A percentile compares a stretch with the other conserved stretches of the same genome.
Conservation (phyloP, 768 basidiomycete species). For the Chlorophyllum brunneum region DNA sequence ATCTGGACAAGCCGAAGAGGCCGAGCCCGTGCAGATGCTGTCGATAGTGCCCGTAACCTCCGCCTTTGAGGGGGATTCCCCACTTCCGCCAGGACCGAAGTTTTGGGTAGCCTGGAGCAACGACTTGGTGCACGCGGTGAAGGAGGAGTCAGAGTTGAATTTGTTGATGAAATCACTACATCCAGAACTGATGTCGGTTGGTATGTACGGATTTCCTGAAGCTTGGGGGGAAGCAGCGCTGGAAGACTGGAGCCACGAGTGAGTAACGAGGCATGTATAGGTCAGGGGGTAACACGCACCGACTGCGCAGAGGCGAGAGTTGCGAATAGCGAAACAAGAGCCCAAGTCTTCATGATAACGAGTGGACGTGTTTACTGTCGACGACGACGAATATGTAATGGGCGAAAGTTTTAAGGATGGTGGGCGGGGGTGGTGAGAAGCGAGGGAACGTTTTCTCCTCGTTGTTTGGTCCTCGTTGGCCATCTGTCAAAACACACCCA, state of each 20-base stretch:
- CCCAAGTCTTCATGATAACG: slow-evolving; percentile 50
- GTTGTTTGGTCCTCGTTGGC: slow-evolving; percentile 17
- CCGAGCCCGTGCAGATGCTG: slow-evolving; percentile 48
- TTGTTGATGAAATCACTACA: slow-evolving; percentile 57
- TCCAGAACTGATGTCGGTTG: slow-evolving; percentile 50
- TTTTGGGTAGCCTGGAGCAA: slow-evolving; percentile 56
- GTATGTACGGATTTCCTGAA: slow-evolving; percentile 53
- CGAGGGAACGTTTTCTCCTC: slow-evolving; percentile 15
- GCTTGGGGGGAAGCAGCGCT: slow-evolving; percentile 22
- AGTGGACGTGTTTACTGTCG: slow-evolving; percentile 43
- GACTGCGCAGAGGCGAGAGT: slow-evolving; percentile 49
- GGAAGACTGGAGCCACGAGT: slow-evolving; percentile 16
- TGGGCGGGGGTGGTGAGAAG: slow-evolving; percentile 17
- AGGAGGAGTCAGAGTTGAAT: slow-evolving; percentile 57
- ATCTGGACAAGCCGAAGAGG: slow-evolving; percentile 49
- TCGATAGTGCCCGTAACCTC: slow-evolving; percentile 49
- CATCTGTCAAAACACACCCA: slow-evolving; percentile 27
- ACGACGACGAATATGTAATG: slow-evolving; percentile 24
- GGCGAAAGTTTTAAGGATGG: slow-evolving; percentile 16
- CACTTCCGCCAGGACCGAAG: slow-evolving; percentile 47
- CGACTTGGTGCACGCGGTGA: slow-evolving; percentile 59
- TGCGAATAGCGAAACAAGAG: slow-evolving; percentile 48
- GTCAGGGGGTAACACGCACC: slow-evolving; percentile 28
- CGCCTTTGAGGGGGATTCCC: slow-evolving; percentile 36
- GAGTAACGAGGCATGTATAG: neutral